A percentile compares a stretch with the other conserved stretches of the same genome.
These are phyloP conservation scores for Rosa multiflora DNA, from an alignment of 306 rosid species.

Conservation along the genomic window DNA sequence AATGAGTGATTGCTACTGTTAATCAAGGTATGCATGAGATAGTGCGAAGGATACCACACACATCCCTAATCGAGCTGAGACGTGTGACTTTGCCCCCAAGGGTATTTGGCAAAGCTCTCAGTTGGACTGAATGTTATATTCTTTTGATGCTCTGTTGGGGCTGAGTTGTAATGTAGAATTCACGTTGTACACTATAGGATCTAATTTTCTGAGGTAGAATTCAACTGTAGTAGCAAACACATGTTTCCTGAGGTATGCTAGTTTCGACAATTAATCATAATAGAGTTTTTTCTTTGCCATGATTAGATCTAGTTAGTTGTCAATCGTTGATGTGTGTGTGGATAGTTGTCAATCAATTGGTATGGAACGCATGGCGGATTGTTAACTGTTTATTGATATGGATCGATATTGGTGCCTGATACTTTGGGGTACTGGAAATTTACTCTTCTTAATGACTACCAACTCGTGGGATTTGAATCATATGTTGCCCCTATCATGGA, in stretches of 20 bases:
- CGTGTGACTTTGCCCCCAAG: neutral
- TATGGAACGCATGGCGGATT: too few species aligned
- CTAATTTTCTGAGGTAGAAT: neutral
- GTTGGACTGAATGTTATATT: neutral
- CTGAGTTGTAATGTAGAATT: neutral
- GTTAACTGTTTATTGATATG: too few species aligned
- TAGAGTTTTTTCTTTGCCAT: too few species aligned
- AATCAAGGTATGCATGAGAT: neutral
- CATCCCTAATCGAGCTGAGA: neutral
- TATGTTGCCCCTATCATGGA: too few species aligned
- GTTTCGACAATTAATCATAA: neutral
- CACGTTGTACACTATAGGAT: neutral
- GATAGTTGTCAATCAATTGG: neutral
- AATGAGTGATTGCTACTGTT: neutral
- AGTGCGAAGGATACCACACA: neutral
- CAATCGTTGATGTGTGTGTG: neutral
- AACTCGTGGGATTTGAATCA: too few species aligned
- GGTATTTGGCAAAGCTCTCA: neutral
- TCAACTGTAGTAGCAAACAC: neutral
- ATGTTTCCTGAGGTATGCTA: neutral
- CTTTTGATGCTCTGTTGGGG: slow-evolving; percentile 1
- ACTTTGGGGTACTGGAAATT: too few species aligned
- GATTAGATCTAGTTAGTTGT: neutral
- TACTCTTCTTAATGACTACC: too few species aligned
- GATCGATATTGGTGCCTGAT: too few species aligned